Evolutionary conservation across 2,329 filamentous ascomycete genomes (phyloP).

Genomic region (Lachnellula cervina): DNA sequence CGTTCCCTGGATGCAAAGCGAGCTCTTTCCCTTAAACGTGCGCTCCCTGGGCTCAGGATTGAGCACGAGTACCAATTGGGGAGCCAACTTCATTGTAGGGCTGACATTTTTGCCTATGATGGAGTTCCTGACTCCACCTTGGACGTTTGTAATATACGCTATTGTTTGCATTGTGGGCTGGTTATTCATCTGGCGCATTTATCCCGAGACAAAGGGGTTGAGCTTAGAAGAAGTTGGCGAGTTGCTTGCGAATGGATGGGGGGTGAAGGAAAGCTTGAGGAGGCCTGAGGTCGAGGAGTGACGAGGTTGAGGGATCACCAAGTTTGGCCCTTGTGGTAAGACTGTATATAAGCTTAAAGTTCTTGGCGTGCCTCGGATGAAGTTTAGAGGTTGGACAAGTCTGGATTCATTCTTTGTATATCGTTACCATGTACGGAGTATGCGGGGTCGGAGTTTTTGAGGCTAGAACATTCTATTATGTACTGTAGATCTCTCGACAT

Average conservation of each 20-base stretch:
- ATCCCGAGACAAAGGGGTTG: conserved; percentile 81
- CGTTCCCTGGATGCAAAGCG: conserved; percentile 94
- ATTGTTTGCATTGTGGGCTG: conserved; percentile 65
- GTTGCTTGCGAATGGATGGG: conserved; percentile 69
- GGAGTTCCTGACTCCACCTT: conserved; percentile 65
- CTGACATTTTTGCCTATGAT: conserved; percentile 86
- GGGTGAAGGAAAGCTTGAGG: conserved; percentile 48
- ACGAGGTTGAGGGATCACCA: background rate
- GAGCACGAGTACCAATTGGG: conserved; percentile 82
- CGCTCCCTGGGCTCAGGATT: conserved; percentile 68
- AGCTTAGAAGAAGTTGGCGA: conserved; percentile 74
- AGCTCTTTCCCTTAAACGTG: conserved; percentile 77
- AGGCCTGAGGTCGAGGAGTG: conserved; percentile 11
- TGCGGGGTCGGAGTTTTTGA: too few relatives aligned
- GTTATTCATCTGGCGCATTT: conserved; percentile 64
- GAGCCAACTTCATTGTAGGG: conserved; percentile 78
- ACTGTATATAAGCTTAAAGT: background rate
- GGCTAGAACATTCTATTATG: too few relatives aligned
- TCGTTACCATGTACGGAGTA: too few relatives aligned
- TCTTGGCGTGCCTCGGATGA: too few relatives aligned
- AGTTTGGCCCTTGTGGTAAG: background rate
- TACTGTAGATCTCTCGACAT: too few relatives aligned
- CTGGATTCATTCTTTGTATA: too few relatives aligned
- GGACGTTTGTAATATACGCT: conserved; percentile 81
- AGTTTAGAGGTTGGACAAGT: too few relatives aligned